A percentile compares a stretch with the other conserved stretches of the same genome.
phyloP scores from a whole-genome alignment of 148 eudicot species.

The Amaranthus hypochondriacus region DNA sequence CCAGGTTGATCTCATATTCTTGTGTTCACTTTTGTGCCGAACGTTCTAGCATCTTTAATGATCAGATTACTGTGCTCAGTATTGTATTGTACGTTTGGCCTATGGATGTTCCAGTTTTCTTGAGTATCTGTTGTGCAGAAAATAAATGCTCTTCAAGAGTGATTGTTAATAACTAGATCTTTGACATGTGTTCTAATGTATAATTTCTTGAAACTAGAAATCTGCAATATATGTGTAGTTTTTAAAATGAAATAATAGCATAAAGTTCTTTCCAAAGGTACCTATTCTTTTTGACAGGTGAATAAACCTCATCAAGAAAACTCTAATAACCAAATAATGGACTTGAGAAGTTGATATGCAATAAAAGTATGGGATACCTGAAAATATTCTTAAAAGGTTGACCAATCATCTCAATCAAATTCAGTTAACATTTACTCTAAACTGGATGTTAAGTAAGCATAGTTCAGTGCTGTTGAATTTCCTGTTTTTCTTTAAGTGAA shows the following conservation, averaged over 20 bases:
- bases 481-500: background rate
- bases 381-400: too few species aligned
- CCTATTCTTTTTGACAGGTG: background rate
- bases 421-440: background rate
- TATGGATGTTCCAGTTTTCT: background rate
- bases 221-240: too few species aligned
- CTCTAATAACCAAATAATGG: background rate
- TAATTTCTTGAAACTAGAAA: background rate
- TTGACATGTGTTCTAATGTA: too few species aligned
- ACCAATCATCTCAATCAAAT: too few species aligned
- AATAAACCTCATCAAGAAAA: background rate
- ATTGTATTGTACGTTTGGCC: background rate
- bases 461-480: background rate
- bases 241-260: too few species aligned
- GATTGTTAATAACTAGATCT: background rate
- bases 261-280: too few species aligned
- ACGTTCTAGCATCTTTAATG: background rate
- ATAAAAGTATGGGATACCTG: background rate
- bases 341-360: background rate
- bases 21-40: background rate
- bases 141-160: background rate
- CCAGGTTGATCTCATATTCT: conserved; percentile 50
- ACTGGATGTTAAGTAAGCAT: background rate
- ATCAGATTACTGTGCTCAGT: background rate
- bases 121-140: background rate